Base-by-base conservation (phyloP, 257 asterid genomes). In the Cinchona pubescens region DNA sequence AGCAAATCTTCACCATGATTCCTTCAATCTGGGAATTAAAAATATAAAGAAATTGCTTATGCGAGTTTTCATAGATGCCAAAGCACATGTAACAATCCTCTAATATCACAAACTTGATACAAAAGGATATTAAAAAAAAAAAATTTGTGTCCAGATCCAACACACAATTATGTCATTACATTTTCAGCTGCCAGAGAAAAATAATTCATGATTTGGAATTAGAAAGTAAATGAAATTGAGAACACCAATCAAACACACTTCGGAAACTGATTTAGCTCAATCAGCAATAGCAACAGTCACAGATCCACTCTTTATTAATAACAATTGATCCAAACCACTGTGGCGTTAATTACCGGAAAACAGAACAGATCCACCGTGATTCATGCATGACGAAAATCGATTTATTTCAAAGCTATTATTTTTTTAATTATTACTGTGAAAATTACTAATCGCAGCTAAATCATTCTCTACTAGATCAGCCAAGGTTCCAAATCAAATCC, bases 1-100 rank as follows among this genome's bases (percentile, higher is more conserved):
- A 93, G 91, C 98, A 93, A 74, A 93, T 91, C 92, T 93, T 93
- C 88, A 93, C 98, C 98, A 93, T 93, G 69, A 67, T 85, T 37
- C 76, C 79, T 73, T 74, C 69, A 38, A 76, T 85, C 90, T 85
- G 85, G 48, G 65, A 67, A 62, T 21, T 11, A 6, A 46, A 34
- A 43, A 49, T 7, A 18, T 45, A 18, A 43, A n/a, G 1, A 30
- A 32, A 21, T 27, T 4, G 16, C 14, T 45, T 15, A 27, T 21
- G 42, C 56, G 46, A 76, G 48, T 56, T 18, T n/a, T 29, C 67
- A 27, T 13, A n/a, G 59, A 15, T 58, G 27, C 59, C 37, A 29
- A 25, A 29, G 7, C 13, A 35, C 29, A 49, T 37, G 32, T 66
- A 38, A 10, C 14, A 38, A 37, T 23, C 38, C 27, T 42, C 23